Evolutionary conservation across 2,329 filamentous ascomycete species (phyloP).

Genomic region (Aspergillus aculeatinus): DNA sequence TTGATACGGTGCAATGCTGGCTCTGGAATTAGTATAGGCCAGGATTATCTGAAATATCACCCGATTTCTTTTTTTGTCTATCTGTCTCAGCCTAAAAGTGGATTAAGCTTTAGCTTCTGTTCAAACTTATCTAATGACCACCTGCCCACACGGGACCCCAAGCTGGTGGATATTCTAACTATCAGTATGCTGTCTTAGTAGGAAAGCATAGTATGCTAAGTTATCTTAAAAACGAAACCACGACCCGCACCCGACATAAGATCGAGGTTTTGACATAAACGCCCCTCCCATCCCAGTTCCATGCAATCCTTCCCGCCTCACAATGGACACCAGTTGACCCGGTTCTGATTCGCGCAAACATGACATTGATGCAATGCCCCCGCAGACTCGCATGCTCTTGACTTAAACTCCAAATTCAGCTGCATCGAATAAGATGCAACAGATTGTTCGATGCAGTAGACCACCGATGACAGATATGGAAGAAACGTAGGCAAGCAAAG

Average conservation of each 20-base stretch:
- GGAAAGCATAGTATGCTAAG: no score
- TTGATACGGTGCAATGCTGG: slow-evolving; percentile 26
- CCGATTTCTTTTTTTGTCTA: slow-evolving; percentile 24
- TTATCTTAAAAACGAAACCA: background rate
- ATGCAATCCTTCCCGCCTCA: no score
- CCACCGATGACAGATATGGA: background rate
- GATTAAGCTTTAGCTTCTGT: background rate
- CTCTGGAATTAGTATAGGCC: slow-evolving; percentile 32
- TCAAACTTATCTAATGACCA: background rate
- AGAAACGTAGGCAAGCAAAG: background rate
- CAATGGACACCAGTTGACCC: background rate
- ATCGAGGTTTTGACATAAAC: background rate
- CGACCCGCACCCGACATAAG: background rate
- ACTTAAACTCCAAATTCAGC: background rate
- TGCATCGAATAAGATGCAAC: background rate
- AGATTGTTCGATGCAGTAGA: background rate
- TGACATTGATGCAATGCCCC: background rate
- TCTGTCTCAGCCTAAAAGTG: background rate
- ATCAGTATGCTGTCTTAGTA: background rate
- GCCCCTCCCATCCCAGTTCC: no score
- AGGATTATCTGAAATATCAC: slow-evolving; percentile 33
- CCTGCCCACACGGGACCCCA: background rate
- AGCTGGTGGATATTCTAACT: background rate
- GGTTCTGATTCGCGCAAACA: background rate
- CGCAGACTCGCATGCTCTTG: background rate